Evolutionary conservation across 148 eudicot species (phyloP).

Genomic region (Agrostemma githago): DNA sequence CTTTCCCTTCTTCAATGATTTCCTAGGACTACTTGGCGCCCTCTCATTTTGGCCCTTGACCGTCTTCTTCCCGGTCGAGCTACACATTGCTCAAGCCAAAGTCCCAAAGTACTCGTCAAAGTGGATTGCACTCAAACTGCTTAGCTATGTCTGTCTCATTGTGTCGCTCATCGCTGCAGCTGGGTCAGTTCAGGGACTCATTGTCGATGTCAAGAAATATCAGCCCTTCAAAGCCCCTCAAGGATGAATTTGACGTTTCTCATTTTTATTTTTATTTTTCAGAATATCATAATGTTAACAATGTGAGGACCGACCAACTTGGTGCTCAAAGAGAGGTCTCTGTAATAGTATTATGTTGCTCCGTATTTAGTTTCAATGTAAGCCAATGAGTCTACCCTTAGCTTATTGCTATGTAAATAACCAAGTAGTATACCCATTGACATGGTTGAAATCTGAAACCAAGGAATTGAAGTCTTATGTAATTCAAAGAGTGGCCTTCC

Average conservation of each 20-base stretch:
- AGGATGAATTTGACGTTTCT: background rate
- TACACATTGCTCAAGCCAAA: conserved; percentile 62
- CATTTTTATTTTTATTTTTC: background rate
- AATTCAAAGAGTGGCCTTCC: background rate
- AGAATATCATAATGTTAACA: background rate
- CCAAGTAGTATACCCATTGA: background rate
- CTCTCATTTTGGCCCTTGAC: conserved; percentile 71
- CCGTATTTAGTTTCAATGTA: background rate
- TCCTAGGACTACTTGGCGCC: conserved; percentile 77
- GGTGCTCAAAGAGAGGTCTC: background rate
- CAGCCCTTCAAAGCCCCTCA: conserved; percentile 48
- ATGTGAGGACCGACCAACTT: background rate
- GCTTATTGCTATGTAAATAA: background rate
- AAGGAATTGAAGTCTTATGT: background rate
- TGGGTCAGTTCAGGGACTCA: conserved; percentile 69
- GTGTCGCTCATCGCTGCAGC: conserved; percentile 67
- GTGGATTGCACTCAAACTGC: conserved; percentile 58
- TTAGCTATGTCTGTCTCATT: conserved; percentile 52
- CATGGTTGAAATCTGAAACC: background rate
- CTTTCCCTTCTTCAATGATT: conserved; percentile 87
- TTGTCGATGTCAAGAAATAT: conserved; percentile 36
- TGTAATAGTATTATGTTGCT: background rate
- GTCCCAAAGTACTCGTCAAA: conserved; percentile 51
- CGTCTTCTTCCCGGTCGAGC: conserved; percentile 71
- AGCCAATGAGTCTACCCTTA: background rate